Conservation (phyloP, 495 filamentous ascomycete species). For the Haplographium delicatum region DNA sequence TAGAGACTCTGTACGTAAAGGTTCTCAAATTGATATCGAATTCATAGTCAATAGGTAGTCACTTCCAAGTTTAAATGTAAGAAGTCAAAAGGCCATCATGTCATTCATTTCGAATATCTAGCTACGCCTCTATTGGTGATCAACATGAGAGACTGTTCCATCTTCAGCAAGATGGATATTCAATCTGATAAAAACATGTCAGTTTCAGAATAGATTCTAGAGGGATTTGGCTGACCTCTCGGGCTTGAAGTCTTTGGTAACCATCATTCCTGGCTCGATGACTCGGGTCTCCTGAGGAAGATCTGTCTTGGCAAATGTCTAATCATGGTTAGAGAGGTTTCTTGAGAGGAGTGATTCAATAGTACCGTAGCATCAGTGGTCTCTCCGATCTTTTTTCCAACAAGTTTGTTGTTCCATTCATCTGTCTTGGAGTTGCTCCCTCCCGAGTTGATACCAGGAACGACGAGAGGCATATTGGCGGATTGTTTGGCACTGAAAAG, state of each 20-base stretch:
- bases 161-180: constrained; percentile 70
- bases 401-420: constrained; percentile 68
- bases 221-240: constrained; percentile 41
- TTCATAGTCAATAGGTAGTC: background rate
- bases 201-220: background rate
- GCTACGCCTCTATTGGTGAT: constrained; percentile 41
- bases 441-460: constrained; percentile 58
- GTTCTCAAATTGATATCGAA: background rate
- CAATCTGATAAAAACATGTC: constrained; percentile 41
- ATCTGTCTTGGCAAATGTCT: constrained; percentile 74
- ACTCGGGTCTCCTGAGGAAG: constrained; percentile 64
- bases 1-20: too few species aligned
- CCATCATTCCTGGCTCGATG: constrained; percentile 55
- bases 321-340: background rate
- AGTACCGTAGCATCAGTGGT: constrained; percentile 43
- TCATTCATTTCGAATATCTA: too few species aligned
- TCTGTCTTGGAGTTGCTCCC: constrained; percentile 43
- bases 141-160: constrained; percentile 68
- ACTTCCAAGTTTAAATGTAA: background rate
- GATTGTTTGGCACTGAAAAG: constrained; percentile 6
- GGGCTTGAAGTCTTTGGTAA: constrained; percentile 56
- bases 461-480: constrained; percentile 73
- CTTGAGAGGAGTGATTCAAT: background rate
- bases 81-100: background rate
- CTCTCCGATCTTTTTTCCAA: constrained; percentile 66